Evolutionary conservation across 176 grass and related monocot genomes (phyloP).

Genomic region (barley (Hordeum vulgare)): MorexV3_pseudomolecules_assembly NC_058522.1:577075677-577076176

Average conservation of each 20-base stretch:
- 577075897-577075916: background rate
- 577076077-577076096: too few species aligned
- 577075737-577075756: too few species aligned
- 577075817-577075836: background rate
- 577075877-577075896: background rate
- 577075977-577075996: too few species aligned
- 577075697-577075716: background rate
- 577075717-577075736: background rate
- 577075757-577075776: too few species aligned
- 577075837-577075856: background rate
- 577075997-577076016: background rate
- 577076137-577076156: constrained; percentile 79
- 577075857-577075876: too few species aligned
- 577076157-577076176: constrained; percentile 86
- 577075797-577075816: background rate
- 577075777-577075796: too few species aligned
- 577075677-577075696: too few species aligned
- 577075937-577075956: too few species aligned
- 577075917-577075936: background rate
- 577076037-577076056: too few species aligned
- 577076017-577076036: constrained; percentile 9
- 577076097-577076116: constrained; percentile 45
- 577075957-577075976: too few species aligned
- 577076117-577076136: constrained; percentile 74
- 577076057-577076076: too few species aligned